phyloP scores from a whole-genome alignment of 2,329 filamentous ascomycete species.

The Arthrobotrys musiformis region DNA sequence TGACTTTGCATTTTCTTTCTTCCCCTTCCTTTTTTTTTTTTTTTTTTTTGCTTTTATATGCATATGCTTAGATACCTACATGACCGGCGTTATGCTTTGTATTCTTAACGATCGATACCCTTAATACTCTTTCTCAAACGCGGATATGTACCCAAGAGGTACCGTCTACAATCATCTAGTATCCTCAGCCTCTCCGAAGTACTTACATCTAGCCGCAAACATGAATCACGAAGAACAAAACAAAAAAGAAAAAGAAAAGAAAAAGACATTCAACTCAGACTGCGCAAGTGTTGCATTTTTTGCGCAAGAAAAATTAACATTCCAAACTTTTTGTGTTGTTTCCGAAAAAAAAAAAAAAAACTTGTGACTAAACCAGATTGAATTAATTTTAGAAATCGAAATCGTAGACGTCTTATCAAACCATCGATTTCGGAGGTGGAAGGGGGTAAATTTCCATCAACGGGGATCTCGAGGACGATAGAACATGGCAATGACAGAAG shows the following conservation, averaged over 20 bases:
- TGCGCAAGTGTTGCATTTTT: not conserved
- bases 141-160: not conserved
- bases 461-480: not conserved
- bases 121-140: not conserved
- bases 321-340: not conserved
- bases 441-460: not conserved
- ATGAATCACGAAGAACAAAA: too few species aligned
- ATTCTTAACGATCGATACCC: not conserved
- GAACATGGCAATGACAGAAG: conserved; percentile 12
- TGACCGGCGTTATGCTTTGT: not conserved
- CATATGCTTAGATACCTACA: too few species aligned
- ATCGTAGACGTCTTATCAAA: not conserved
- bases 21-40: not conserved
- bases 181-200: not conserved
- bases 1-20: not conserved
- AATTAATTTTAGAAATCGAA: not conserved
- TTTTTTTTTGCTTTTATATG: not conserved
- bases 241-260: not conserved
- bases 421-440: not conserved
- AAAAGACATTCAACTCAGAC: not conserved
- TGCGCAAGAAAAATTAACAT: not conserved
- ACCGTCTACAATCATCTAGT: not conserved
- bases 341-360: too few species aligned
- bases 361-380: not conserved
- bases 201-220: not conserved